These are phyloP conservation scores for Aspergillus taichungensis DNA, from an alignment of 495 filamentous ascomycete species.

Conservation along the genomic window DNA sequence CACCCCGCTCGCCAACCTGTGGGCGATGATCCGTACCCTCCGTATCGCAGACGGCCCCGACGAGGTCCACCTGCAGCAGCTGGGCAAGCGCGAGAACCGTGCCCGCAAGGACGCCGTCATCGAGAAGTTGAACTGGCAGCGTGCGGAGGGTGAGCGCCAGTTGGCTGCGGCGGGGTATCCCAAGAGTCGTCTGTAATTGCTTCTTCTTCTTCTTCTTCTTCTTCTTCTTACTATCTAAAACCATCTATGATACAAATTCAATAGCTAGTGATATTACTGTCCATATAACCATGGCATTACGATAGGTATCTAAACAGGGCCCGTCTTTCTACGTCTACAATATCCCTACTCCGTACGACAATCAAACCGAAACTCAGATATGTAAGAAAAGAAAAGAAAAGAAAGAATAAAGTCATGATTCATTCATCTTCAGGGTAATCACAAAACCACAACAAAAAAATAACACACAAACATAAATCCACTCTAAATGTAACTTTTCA, in stretches of 20 bases:
- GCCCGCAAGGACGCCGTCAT: conserved; percentile 50
- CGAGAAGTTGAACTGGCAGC: conserved; percentile 56
- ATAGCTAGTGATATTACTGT: no score
- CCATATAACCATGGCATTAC: no score
- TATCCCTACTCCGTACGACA: no score
- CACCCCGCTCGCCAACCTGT: conserved; percentile 79
- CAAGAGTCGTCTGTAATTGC: conserved; percentile 32
- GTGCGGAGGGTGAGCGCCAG: conserved; percentile 53
- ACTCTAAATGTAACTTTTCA: no score
- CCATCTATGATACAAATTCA: not conserved
- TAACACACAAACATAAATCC: not conserved
- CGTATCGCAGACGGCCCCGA: conserved; percentile 86
- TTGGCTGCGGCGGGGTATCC: conserved; percentile 52
- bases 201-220: conserved; percentile 1
- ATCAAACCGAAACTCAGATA: not conserved
- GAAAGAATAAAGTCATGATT: not conserved
- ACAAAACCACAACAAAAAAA: not conserved
- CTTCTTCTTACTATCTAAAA: not conserved
- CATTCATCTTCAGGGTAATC: not conserved
- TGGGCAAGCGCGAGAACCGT: conserved; percentile 79
- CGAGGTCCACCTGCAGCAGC: conserved; percentile 88
- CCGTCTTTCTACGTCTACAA: no score
- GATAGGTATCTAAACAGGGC: no score
- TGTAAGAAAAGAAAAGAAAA: not conserved
- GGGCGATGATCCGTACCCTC: conserved; percentile 75